phyloP scores from a whole-genome alignment of 371 early-diverging fungal genomes.

The Dinochytrium kinnereticum region DNA sequence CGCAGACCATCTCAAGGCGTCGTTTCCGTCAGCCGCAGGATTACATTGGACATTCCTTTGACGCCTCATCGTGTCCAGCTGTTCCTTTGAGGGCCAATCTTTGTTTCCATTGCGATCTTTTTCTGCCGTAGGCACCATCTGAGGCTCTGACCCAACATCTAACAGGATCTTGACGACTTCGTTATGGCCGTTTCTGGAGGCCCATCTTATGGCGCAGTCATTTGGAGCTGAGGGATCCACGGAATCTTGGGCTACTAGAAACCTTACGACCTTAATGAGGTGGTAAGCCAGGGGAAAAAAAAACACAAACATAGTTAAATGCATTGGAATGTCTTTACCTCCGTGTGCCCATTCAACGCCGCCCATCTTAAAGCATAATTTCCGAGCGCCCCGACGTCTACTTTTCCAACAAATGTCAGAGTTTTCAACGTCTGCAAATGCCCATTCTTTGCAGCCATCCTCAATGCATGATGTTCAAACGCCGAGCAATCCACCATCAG shows the following conservation, averaged over 20 bases:
- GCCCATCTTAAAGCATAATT: conserved; percentile 13
- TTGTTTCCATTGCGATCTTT: not conserved
- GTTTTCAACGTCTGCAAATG: not conserved
- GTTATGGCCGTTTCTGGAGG: conserved; percentile 18
- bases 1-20: conserved; percentile 8
- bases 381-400: conserved; percentile 1
- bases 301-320: not conserved
- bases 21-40: conserved; percentile 7
- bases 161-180: not conserved
- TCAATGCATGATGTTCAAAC: conserved; percentile 9
- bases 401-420: not conserved
- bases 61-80: not conserved
- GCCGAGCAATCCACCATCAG: conserved; percentile 2
- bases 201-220: conserved; percentile 22
- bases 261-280: conserved; percentile 1
- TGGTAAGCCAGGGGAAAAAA: not conserved
- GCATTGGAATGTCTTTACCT: not conserved
- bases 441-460: conserved; percentile 10
- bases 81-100: not conserved
- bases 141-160: not conserved
- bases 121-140: too few relatives aligned
- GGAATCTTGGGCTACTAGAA: not conserved
- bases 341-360: conserved; percentile 8
- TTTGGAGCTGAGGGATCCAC: conserved; percentile 21
- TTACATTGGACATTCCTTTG: not conserved